A percentile compares a stretch with the other conserved stretches of the same genome.
Conservation (phyloP, 1,284 basidiomycete genomes). For the Filobasidium uniguttulatum region DNA sequence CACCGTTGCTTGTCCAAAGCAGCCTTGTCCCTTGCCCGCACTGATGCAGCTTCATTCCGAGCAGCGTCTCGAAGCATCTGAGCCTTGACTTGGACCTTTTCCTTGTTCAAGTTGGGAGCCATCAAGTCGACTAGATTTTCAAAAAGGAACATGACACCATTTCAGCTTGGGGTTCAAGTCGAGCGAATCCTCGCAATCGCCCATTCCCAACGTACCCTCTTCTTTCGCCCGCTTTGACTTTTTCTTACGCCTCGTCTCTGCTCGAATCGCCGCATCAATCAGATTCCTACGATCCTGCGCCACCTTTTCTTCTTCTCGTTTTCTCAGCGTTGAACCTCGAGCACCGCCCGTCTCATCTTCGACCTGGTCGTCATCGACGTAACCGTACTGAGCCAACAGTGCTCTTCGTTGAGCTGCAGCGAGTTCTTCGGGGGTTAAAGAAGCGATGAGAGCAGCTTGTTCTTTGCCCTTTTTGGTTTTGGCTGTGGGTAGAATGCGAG, state of each 20-base stretch:
- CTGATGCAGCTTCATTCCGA: constrained; percentile 22
- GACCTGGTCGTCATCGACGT: constrained; percentile 27
- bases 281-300: constrained; percentile 27
- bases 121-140: constrained; percentile 33
- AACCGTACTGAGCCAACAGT: constrained; percentile 33
- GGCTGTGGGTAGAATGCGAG: too few species aligned
- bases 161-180: not conserved
- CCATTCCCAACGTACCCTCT: constrained; percentile 21
- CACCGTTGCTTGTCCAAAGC: constrained; percentile 36
- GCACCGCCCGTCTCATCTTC: constrained; percentile 14
- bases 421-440: constrained; percentile 30
- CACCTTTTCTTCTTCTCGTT: constrained; percentile 25
- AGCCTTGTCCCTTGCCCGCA: constrained; percentile 30
- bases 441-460: constrained; percentile 21
- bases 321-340: constrained; percentile 15
- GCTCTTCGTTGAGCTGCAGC: constrained; percentile 26
- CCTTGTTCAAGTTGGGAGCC: constrained; percentile 34
- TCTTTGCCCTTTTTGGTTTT: constrained; percentile 3
- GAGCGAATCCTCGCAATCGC: not conserved
- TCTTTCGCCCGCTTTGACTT: constrained; percentile 30
- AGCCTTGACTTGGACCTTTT: constrained; percentile 27
- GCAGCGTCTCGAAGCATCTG: constrained; percentile 30
- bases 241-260: constrained; percentile 32
- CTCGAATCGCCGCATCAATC: constrained; percentile 29
- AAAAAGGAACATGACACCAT: not conserved